Conservation (phyloP, 2,329 filamentous ascomycete genomes). For the Hymenotorrendiella dingleyae region DNA sequence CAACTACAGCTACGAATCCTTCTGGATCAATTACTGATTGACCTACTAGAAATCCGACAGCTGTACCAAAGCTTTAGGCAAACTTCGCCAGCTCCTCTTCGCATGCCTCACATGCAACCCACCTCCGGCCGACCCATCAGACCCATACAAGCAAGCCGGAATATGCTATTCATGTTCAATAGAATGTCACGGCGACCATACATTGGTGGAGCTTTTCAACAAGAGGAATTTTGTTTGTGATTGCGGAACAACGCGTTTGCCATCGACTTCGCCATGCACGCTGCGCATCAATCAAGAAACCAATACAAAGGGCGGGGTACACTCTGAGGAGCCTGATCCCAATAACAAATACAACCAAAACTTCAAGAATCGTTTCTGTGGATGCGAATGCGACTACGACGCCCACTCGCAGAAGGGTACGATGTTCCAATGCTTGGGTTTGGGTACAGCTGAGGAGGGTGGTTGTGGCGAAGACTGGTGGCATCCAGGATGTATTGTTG, state of each 20-base stretch:
- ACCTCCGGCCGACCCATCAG: conserved; percentile 55
- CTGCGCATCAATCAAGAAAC: conserved; percentile 68
- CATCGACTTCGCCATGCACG: conserved; percentile 62
- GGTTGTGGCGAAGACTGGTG: conserved; percentile 98
- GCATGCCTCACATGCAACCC: conserved; percentile 93
- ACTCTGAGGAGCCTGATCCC: conserved; percentile 64
- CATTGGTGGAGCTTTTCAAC: conserved; percentile 88
- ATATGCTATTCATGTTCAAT: conserved; percentile 97
- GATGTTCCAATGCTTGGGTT: conserved; percentile 94
- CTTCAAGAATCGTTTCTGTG: conserved; percentile 88
- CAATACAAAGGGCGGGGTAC: conserved; percentile 69
- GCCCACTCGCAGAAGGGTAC: conserved; percentile 86
- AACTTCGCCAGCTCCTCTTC: conserved; percentile 82
- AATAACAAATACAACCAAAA: conserved; percentile 94
- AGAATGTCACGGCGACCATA: conserved; percentile 92
- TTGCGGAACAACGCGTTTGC: conserved; percentile 79
- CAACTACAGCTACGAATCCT: conserved; percentile 1
- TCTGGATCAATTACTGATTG: conserved; percentile 1
- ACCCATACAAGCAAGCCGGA: conserved; percentile 67
- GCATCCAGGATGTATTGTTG: conserved; percentile 87
- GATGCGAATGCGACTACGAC: conserved; percentile 82
- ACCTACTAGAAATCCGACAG: conserved; percentile 74
- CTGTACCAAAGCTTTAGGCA: conserved; percentile 85
- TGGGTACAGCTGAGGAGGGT: conserved; percentile 72
- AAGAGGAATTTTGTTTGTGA: conserved; percentile 97